Conservation (phyloP, 257 asterid species). For the Nicotiana sylvestris region DNA sequence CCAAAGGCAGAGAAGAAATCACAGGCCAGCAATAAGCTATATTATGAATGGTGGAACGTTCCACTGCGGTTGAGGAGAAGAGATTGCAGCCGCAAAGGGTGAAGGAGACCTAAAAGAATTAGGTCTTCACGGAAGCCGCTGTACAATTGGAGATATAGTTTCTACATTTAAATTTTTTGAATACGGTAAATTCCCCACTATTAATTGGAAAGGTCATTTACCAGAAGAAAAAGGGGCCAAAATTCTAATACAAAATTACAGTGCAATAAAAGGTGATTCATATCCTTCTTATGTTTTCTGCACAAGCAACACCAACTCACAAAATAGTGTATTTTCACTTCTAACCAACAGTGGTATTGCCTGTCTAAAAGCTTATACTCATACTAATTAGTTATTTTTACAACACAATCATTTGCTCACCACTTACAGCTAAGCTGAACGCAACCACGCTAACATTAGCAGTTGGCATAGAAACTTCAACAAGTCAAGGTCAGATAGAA, state of each 20-base stretch:
- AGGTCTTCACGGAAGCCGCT: too few relatives aligned
- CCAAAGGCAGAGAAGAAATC: too few relatives aligned
- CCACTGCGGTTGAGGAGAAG: too few relatives aligned
- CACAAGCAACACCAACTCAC: not conserved
- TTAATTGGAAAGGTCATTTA: not conserved
- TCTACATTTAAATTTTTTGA: too few relatives aligned
- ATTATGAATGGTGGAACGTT: too few relatives aligned
- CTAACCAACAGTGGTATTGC: not conserved
- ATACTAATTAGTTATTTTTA: not conserved
- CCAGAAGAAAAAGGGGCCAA: not conserved
- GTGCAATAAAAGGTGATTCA: not conserved
- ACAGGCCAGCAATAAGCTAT: too few relatives aligned
- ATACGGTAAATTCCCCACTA: too few relatives aligned
- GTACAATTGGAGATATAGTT: too few relatives aligned
- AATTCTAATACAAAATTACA: not conserved
- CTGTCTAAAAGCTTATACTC: not conserved
- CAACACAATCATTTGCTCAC: not conserved
- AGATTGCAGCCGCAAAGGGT: too few relatives aligned
- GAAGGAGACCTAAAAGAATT: too few relatives aligned
- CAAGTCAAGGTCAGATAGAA: not conserved
- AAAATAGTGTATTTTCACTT: not conserved
- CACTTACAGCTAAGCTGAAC: not conserved
- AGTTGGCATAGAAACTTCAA: not conserved
- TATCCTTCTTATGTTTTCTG: not conserved
- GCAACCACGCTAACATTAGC: not conserved